phyloP scores from a whole-genome alignment of 257 asterid species.

The Petunia secreta region DNA sequence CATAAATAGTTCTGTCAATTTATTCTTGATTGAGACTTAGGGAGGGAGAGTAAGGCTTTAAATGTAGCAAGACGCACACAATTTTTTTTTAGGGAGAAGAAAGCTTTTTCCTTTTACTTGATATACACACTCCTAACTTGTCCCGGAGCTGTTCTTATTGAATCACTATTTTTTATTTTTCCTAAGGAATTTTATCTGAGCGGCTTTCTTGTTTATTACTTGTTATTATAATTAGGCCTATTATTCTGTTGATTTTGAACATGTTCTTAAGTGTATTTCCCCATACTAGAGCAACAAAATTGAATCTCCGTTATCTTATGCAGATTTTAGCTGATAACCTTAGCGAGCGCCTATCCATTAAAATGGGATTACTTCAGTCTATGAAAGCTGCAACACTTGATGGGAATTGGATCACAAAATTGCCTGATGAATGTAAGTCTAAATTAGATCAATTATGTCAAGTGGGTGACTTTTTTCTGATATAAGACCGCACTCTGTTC shows the following conservation, averaged over 20 bases:
- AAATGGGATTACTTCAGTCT: slow-evolving; percentile 85
- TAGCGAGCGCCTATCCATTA: slow-evolving; percentile 73
- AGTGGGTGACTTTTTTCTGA: neutral
- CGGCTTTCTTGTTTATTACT: neutral
- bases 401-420: slow-evolving; percentile 65
- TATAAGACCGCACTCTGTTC: neutral
- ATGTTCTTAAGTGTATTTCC: too few relatives aligned
- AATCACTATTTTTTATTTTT: too few relatives aligned
- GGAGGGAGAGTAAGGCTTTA: too few relatives aligned
- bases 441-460: neutral
- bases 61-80: too few relatives aligned
- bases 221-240: neutral
- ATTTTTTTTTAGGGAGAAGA: too few relatives aligned
- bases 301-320: neutral
- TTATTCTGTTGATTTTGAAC: neutral
- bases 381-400: slow-evolving; percentile 79
- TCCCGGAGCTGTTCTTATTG: too few relatives aligned
- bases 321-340: slow-evolving; percentile 81
- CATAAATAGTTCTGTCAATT: too few relatives aligned
- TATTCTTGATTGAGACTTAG: too few relatives aligned
- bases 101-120: too few relatives aligned
- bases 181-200: neutral
- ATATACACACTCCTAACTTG: too few relatives aligned
- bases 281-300: too few relatives aligned
- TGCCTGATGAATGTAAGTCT: slow-evolving; percentile 90